phyloP scores from a whole-genome alignment of 106 monocot genomes.

The Dendrobium catenatum region DNA sequence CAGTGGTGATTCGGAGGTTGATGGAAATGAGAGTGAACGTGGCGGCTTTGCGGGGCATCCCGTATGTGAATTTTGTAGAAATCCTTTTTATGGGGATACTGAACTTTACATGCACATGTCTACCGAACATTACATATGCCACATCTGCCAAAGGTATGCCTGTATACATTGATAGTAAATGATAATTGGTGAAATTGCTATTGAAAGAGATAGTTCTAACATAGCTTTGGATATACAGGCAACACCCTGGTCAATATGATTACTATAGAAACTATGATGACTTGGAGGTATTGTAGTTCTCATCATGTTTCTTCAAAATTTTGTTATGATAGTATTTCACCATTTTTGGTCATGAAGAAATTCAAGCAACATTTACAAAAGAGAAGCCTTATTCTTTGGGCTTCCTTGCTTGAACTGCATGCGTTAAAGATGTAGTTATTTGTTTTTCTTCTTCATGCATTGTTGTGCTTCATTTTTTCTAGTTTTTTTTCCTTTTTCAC shows the following conservation, averaged over 20 bases:
- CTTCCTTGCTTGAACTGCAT: not conserved
- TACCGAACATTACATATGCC: conserved; percentile 85
- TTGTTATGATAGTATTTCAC: not conserved
- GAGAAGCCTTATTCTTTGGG: not conserved
- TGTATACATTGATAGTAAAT: not conserved
- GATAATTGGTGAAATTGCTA: not conserved
- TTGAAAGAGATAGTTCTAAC: not conserved
- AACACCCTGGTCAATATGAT: conserved; percentile 85
- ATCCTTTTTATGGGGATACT: conserved; percentile 91
- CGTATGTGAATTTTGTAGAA: conserved; percentile 82
- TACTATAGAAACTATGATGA: conserved; percentile 91
- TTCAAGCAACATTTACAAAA: not conserved
- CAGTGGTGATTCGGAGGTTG: conserved; percentile 86
- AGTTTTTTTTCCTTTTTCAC: not conserved
- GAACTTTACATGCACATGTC: conserved; percentile 96
- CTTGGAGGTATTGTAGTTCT: conserved; percentile 56
- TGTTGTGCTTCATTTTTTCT: not conserved
- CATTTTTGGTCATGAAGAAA: not conserved
- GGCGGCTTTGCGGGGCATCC: conserved; percentile 95
- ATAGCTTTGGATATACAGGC: conserved; percentile 34
- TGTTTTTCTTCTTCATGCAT: not conserved
- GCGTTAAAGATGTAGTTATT: not conserved
- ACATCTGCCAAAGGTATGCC: conserved; percentile 87
- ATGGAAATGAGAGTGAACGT: conserved; percentile 81
- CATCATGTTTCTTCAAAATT: not conserved